phyloP scores from a whole-genome alignment of 371 early-diverging fungal species.

The Syncephalastrum sp. region DNA sequence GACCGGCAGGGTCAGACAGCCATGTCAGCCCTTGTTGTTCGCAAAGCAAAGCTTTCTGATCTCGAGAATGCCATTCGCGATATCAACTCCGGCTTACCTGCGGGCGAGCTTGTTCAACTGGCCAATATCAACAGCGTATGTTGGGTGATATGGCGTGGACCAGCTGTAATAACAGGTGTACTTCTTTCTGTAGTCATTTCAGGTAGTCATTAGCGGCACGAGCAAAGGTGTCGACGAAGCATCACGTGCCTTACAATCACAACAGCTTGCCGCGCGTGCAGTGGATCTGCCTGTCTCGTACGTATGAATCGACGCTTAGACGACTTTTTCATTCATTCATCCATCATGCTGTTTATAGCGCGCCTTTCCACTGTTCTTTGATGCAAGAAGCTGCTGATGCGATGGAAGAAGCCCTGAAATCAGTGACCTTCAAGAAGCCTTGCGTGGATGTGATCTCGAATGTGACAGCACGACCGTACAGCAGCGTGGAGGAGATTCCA shows the following conservation, averaged over 20 bases:
- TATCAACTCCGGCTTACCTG: constrained; percentile 58
- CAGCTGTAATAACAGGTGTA: background rate
- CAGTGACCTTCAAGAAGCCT: constrained; percentile 55
- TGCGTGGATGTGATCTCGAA: constrained; percentile 87
- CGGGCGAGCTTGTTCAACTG: constrained; percentile 73
- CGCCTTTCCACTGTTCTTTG: constrained; percentile 92
- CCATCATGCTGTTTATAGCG: constrained; percentile 36
- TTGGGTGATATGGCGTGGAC: background rate
- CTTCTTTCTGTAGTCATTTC: constrained; percentile 51
- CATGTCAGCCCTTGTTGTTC: constrained; percentile 89
- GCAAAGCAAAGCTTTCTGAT: constrained; percentile 68
- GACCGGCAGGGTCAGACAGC: constrained; percentile 67
- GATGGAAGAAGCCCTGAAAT: constrained; percentile 71
- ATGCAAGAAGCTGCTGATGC: constrained; percentile 84
- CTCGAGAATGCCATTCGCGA: constrained; percentile 67
- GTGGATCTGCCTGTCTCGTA: constrained; percentile 90
- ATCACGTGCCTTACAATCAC: constrained; percentile 71
- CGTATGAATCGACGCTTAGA: constrained; percentile 17
- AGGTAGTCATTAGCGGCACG: constrained; percentile 92
- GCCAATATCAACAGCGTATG: constrained; percentile 88
- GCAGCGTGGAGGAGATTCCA: constrained; percentile 61
- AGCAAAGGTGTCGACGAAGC: constrained; percentile 85
- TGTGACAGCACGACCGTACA: constrained; percentile 80
- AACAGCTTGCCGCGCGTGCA: constrained; percentile 81
- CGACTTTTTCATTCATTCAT: background rate